Conservation (phyloP, 768 basidiomycete species). For the Lentinula sp. region DNA sequence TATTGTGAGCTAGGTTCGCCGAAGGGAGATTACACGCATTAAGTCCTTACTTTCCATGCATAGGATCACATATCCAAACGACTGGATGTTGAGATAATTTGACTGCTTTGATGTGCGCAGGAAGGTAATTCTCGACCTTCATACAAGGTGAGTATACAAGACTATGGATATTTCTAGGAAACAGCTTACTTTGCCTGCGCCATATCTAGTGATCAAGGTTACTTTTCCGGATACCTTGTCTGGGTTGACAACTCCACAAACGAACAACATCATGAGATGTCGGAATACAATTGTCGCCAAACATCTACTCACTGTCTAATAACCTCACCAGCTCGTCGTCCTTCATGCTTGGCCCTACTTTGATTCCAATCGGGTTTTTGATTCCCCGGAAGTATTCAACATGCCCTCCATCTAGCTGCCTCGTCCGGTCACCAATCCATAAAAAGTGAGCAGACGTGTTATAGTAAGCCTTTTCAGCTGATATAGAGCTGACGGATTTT, state of each 20-base stretch:
- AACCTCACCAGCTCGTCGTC: conserved; percentile 70
- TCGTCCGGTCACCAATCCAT: conserved; percentile 96
- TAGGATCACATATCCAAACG: conserved; percentile 93
- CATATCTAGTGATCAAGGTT: conserved; percentile 91
- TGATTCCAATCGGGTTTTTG: conserved; percentile 91
- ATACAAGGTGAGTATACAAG: not conserved
- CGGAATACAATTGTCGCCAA: not conserved
- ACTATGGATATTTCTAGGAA: not conserved
- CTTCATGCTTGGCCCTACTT: conserved; percentile 88
- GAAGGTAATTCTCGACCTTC: conserved; percentile 69
- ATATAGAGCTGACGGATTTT: conserved; percentile 8
- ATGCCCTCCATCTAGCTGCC: conserved; percentile 89
- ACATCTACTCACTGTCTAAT: conserved; percentile 57
- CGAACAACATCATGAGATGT: not conserved
- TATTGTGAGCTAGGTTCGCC: not conserved
- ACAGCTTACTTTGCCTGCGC: conserved; percentile 66
- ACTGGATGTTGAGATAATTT: conserved; percentile 79
- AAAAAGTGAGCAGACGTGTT: conserved; percentile 93
- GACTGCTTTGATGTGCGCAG: conserved; percentile 78
- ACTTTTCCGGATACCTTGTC: conserved; percentile 76
- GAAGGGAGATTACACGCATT: not conserved
- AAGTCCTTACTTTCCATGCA: conserved; percentile 90
- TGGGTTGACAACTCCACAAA: conserved; percentile 73
- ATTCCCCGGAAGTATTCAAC: conserved; percentile 94
- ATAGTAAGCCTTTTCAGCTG: conserved; percentile 48